Evolutionary conservation across 164 flowering plant species (phyloP).

Genomic region (Vitis cinerea): DNA sequence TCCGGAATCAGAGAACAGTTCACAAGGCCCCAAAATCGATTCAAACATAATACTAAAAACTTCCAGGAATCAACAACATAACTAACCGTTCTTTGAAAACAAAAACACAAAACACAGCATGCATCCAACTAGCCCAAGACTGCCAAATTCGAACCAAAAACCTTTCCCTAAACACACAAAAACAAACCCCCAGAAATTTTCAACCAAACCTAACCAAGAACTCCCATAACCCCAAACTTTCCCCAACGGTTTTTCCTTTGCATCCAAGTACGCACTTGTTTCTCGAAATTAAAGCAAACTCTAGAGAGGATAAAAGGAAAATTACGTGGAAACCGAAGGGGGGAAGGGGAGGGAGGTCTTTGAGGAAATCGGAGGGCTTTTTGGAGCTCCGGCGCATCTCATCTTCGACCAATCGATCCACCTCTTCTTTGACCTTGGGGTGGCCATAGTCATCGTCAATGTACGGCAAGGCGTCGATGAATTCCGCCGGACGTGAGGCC

Average conservation of each 20-base stretch:
- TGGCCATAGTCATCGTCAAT: constrained; percentile 87
- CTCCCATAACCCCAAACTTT: neutral
- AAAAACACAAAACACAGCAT: too few relatives aligned
- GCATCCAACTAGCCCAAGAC: too few relatives aligned
- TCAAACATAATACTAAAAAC: too few relatives aligned
- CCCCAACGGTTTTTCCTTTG: neutral
- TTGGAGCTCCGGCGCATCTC: constrained; percentile 88
- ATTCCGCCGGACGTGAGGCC: constrained; percentile 25
- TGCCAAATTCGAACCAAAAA: too few relatives aligned
- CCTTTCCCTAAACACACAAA: too few relatives aligned
- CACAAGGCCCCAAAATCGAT: too few relatives aligned
- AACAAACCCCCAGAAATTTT: too few relatives aligned
- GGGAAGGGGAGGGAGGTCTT: constrained; percentile 69
- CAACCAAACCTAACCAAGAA: too few relatives aligned
- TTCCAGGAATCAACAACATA: too few relatives aligned
- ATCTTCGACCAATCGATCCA: constrained; percentile 82
- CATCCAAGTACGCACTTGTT: neutral
- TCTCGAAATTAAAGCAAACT: neutral
- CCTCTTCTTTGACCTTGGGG: constrained; percentile 69
- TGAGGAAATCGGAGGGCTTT: constrained; percentile 87
- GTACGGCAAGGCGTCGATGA: constrained; percentile 83
- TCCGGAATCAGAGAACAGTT: too few relatives aligned
- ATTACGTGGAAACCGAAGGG: constrained; percentile 62
- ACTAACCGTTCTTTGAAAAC: too few relatives aligned
- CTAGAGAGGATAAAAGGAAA: neutral